Evolutionary conservation across 352 stramenopile genomes (phyloP), one percentile per base, ranked within the genome.

Genomic region (Peronospora belbahrii): DNA sequence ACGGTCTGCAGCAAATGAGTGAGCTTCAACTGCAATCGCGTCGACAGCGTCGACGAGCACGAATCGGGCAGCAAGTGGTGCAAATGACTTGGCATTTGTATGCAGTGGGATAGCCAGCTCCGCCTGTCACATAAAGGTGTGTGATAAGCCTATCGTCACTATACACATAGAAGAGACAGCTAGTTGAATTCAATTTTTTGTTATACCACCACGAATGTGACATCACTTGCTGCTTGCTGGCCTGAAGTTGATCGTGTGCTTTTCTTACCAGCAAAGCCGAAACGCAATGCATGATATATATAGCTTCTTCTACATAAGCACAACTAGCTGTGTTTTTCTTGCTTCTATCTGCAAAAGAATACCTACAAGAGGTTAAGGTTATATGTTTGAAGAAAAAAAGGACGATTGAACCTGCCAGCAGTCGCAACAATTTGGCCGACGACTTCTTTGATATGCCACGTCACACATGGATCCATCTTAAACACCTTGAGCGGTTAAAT

Each of bases 11-110:
- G n/a, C n/a, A n/a, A n/a, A n/a, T n/a, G n/a, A n/a, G 27, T 33
- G 30, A 42, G 25, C 59, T 71, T 67, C 62, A 70, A 70, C 56
- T 18, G 43, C 56, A 51, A 58, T 34, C 45, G 49, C 46, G 52
- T 54, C 52, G 46, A 38, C 52, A 44, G 46, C 51, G 46, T 54
- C 52, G 25, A 42, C 31, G 10, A 19, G 11, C 17, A 6, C 11
- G 23, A 35, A 41, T 52, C 24, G 24, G 17, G 18, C 4, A 6
- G 36, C 37, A 28, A 37, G 33, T 38, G 38, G 28, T 9, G 4
- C 4, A 40, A 42, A 24, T 10, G 4, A 52, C 41, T 57, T 52
- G 39, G 2, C 3, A 10, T 42, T 34, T 50, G 54, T 53, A 53
- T 46, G 44, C 6, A 23, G 19, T 24, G 31, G 27, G 32, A 45